These are phyloP conservation scores for Fusarium aywerte DNA, from an alignment of 2,329 filamentous ascomycete species.

Conservation along the genomic window DNA sequence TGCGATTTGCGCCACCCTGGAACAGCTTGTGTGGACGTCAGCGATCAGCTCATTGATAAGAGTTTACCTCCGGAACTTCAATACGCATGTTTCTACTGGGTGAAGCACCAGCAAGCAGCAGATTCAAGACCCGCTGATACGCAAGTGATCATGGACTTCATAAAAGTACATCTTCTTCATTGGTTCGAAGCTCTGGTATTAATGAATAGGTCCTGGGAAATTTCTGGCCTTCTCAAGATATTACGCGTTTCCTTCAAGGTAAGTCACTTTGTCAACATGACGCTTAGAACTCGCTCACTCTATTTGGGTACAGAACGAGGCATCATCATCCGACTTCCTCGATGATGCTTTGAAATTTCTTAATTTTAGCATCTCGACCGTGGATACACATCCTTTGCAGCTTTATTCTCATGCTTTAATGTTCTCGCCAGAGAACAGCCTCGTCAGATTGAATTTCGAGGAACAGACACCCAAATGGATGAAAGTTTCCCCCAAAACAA, in stretches of 20 bases:
- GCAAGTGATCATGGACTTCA: background rate
- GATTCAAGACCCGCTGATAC: background rate
- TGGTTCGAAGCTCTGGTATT: background rate
- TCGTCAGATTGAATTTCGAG: background rate
- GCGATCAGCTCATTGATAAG: background rate
- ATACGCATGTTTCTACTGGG: background rate
- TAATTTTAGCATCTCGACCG: background rate
- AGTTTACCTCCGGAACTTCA: background rate
- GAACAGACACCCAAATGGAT: background rate
- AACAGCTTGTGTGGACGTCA: background rate
- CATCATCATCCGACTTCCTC: background rate
- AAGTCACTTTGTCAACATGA: background rate
- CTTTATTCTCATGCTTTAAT: background rate
- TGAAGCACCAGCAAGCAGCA: background rate
- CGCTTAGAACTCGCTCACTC: background rate
- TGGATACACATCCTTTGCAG: background rate
- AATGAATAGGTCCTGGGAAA: background rate
- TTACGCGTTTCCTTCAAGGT: background rate
- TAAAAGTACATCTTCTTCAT: background rate
- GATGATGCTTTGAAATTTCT: background rate
- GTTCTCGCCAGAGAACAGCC: background rate
- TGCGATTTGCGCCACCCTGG: background rate
- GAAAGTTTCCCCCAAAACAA: rapidly evolving
- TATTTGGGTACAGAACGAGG: background rate
- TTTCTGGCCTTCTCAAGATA: background rate